Base-by-base conservation (phyloP, 192 early-diverging fungal genomes). In the Backusella morwellensis region DNA sequence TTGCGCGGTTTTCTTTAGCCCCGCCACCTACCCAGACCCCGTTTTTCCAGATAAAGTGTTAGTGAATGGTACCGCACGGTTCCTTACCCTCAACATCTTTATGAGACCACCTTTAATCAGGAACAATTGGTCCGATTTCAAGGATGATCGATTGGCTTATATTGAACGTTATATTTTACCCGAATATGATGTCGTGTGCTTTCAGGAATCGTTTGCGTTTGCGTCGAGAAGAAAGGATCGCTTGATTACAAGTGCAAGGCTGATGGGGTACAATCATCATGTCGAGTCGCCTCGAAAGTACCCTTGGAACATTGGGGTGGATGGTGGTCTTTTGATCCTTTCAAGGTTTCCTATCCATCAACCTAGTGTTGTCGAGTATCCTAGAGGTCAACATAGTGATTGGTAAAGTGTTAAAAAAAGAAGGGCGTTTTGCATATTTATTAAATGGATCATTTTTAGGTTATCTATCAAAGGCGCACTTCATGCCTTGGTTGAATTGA, bases 151-250 rank as follows among this genome's bases (percentile, higher is more conserved):
- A 36, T 83, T 95, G 70, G 90, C 82, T 52, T 91, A 90, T 59
- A 88, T 95, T 73, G 89, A 93, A 41, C 81, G 88, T n/a, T 76
- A 87, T 68, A 80, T 93, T 21, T 83, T 95, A 41, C 88, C 85
- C n/a, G 72, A 88, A 23, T 93, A 92, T 79, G 92, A 95, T 80
- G 82, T 96, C 8, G 86, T 96, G 26, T 86, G 88, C 67, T 84
- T 96, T 73, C 94, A 96, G 76, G 95, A 96, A 78, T 88, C 93
- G 74, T 96, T 92, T 85, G 90, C 91, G 32, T 96, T 90, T 81
- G 93, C 88, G 2, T 87, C 86, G 15, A 75, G 86, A 8, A 86
- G 95, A 6, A 86, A 87, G 59, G 72, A 82, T 21, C 77, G 85
- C 32, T 75, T 96, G 40, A 78, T 95, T 35, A 75, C 74, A 19